Conservation (phyloP, 257 asterid genomes). For the Penstemon newberryi region DNA sequence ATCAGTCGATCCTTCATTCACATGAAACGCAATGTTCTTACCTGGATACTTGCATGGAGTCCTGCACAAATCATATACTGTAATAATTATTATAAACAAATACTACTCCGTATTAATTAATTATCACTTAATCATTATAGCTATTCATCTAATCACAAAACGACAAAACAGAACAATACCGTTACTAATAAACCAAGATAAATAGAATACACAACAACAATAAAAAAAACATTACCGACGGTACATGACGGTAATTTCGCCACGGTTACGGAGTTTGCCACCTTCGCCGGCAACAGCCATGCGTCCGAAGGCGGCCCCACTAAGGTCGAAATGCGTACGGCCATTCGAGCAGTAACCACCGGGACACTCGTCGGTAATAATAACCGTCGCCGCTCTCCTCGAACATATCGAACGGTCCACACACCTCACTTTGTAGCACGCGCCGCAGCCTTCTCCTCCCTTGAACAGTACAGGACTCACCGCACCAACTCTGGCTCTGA, state of each 20-base stretch:
- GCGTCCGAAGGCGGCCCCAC: conserved; percentile 95
- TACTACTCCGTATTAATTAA: not conserved
- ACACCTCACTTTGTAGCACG: conserved; percentile 87
- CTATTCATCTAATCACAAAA: conserved; percentile 22
- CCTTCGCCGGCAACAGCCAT: conserved; percentile 79
- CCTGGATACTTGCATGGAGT: conserved; percentile 88
- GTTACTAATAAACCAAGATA: conserved; percentile 32
- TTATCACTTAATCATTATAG: not conserved
- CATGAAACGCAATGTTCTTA: conserved; percentile 80
- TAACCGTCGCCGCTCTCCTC: conserved; percentile 87
- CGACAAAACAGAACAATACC: conserved; percentile 56
- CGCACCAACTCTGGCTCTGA: conserved; percentile 90
- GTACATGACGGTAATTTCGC: conserved; percentile 66
- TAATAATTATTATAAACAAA: not conserved
- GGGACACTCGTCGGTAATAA: conserved; percentile 93
- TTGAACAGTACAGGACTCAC: conserved; percentile 91
- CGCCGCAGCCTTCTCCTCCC: conserved; percentile 96
- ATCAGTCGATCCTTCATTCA: conserved; percentile 88
- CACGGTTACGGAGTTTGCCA: conserved; percentile 83
- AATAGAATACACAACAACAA: not conserved
- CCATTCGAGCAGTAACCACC: conserved; percentile 75
- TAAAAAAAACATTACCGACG: conserved; percentile 51
- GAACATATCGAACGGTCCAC: conserved; percentile 80
- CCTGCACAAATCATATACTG: conserved; percentile 36
- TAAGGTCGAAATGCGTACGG: conserved; percentile 75